These are phyloP conservation scores for Nitzschia putrida DNA, from an alignment of 108 stramenopile genomes.

Conservation along the genomic window DNA sequence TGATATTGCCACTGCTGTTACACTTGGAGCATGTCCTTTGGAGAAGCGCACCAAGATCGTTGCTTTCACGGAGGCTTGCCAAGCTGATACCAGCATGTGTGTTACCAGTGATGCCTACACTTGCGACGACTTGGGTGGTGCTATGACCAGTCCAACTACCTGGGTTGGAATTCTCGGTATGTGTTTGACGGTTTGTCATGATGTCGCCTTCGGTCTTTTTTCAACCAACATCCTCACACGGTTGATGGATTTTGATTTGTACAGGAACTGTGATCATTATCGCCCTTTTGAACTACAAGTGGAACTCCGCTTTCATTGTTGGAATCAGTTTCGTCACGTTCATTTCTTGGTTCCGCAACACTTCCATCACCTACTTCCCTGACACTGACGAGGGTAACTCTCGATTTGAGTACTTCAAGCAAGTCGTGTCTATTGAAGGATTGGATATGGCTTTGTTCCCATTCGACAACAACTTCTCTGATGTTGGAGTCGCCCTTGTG, in stretches of 20 bases:
- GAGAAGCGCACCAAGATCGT: slow-evolving; percentile 54
- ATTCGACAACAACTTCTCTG: slow-evolving; percentile 37
- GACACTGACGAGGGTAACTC: slow-evolving; percentile 50
- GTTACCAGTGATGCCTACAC: slow-evolving; percentile 61
- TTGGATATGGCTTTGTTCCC: slow-evolving; percentile 41
- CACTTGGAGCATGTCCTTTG: slow-evolving; percentile 63
- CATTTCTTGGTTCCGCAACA: slow-evolving; percentile 64
- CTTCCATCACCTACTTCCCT: slow-evolving; percentile 63
- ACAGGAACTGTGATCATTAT: slow-evolving; percentile 38
- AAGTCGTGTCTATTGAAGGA: slow-evolving; percentile 54
- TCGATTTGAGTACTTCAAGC: slow-evolving; percentile 58
- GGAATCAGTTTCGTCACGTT: slow-evolving; percentile 62
- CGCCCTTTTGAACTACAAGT: slow-evolving; percentile 44
- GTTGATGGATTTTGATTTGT: not conserved
- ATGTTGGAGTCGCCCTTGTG: slow-evolving; percentile 51
- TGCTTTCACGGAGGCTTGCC: slow-evolving; percentile 54
- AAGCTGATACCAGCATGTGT: slow-evolving; percentile 32
- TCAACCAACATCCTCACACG: too few relatives aligned
- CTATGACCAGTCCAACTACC: slow-evolving; percentile 51
- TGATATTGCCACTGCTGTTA: slow-evolving; percentile 73
- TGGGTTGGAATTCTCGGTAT: slow-evolving; percentile 68
- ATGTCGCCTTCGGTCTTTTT: too few relatives aligned
- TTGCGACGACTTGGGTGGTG: slow-evolving; percentile 59
- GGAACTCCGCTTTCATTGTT: slow-evolving; percentile 43
- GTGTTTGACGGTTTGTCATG: not conserved